phyloP scores from a whole-genome alignment of 163 green algal species.

The Scenedesmus sp. region DNA sequence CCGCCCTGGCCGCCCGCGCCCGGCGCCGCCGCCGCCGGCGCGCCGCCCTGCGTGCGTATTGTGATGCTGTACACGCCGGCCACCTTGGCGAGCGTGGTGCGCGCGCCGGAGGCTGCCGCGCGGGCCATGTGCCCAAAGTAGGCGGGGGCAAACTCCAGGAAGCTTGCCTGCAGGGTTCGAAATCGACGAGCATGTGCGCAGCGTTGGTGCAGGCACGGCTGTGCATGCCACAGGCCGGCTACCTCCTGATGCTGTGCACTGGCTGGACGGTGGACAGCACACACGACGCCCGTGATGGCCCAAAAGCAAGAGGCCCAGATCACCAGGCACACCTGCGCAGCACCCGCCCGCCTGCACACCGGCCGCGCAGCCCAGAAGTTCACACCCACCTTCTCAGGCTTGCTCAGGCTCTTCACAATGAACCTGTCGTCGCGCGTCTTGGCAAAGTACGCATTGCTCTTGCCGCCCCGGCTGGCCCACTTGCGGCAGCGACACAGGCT shows the following conservation, averaged over 20 bases:
- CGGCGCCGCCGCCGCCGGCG: background rate
- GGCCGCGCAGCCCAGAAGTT: background rate
- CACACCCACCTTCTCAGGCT: constrained; percentile 56
- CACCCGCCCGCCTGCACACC: background rate
- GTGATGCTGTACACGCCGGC: constrained; percentile 89
- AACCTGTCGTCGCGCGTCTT: constrained; percentile 96
- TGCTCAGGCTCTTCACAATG: constrained; percentile 95
- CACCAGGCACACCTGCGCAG: too few species aligned
- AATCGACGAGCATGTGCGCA: background rate
- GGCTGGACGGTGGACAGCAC: background rate
- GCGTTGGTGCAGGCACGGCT: background rate
- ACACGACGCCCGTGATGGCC: background rate
- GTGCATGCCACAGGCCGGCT: too few species aligned
- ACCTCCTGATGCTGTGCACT: background rate
- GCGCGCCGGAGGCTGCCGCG: constrained; percentile 8
- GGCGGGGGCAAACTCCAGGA: constrained; percentile 89
- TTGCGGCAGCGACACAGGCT: constrained; percentile 77
- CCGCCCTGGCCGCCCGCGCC: background rate
- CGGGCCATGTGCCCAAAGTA: constrained; percentile 90
- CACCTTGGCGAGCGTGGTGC: constrained; percentile 94
- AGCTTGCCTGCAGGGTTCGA: constrained; percentile 65
- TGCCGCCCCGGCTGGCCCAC: constrained; percentile 94
- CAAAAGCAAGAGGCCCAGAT: background rate
- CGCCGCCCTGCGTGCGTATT: constrained; percentile 57
- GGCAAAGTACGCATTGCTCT: constrained; percentile 95